Evolutionary conservation across 2,329 filamentous ascomycete genomes (phyloP).

Genomic region (Arthrobotrys sinensis): DNA sequence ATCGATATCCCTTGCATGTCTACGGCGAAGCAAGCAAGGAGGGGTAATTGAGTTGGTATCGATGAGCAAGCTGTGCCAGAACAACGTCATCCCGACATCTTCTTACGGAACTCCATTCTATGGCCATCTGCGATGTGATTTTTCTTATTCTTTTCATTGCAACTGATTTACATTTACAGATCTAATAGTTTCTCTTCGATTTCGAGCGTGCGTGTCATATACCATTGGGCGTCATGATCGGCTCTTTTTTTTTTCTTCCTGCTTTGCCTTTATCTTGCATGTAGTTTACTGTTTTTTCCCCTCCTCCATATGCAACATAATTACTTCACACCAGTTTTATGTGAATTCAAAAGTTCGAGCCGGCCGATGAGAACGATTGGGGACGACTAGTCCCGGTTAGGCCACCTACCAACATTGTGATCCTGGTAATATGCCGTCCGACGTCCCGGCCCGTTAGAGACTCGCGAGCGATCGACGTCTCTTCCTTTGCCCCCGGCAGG

Average conservation of each 20-base stretch:
- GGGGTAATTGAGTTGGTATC: background rate
- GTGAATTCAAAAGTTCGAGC: background rate
- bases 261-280: too few species aligned
- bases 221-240: constrained; percentile 22
- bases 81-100: background rate
- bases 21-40: background rate
- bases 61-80: background rate
- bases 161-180: background rate
- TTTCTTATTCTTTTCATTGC: constrained; percentile 8
- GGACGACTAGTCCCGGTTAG: background rate
- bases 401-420: constrained; percentile 1
- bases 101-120: background rate
- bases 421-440: constrained; percentile 1
- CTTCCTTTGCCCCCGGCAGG: background rate
- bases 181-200: background rate
- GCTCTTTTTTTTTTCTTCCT: background rate
- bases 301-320: background rate
- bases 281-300: background rate
- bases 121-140: background rate
- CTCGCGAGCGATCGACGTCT: background rate
- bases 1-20: background rate
- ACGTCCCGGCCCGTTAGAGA: constrained; percentile 4
- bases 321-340: background rate
- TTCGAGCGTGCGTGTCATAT: constrained; percentile 17
- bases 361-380: background rate